Base-by-base conservation (phyloP, 2,329 filamentous ascomycete genomes). In the Mycogone perniciosa region DNA sequence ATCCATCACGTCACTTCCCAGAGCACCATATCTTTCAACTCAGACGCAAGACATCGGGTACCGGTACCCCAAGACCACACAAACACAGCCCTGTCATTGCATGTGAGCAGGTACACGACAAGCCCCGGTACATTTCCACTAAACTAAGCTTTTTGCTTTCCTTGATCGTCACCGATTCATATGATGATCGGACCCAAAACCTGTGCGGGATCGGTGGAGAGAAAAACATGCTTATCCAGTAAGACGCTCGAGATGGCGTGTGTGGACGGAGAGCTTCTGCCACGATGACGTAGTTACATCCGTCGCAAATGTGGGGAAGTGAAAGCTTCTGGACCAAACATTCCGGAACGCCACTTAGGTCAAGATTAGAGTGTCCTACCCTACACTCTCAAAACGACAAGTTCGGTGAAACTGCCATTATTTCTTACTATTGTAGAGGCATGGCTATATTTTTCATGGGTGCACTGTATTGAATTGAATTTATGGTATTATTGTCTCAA, bases 241-340 rank as follows among this genome's bases (percentile, higher is more conserved):
- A n/a, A 34, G 48, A 35, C 13, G 13, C 6, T 35, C 31, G 4
- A 20, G 7, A 29, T 30, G 41, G 10, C 47, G 29, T 33, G 10
- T 42, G 33, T 49, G 40, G 49, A 13, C 34, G 29, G 37, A 13
- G n/a, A 57, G 56, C 56, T 59, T 42, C 54, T 41, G 54, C 56
- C 51, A 56, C 53, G 40, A 54, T 59, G 57, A 58, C 57, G 57
- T 58, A 56, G 48, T 44, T 40, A 39, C 30, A 29, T 13, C 29
- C 42, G 46, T 37, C 29, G n/a, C 10, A 9, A 27, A 48, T 45
- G 50, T 52, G 51, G 51, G 41, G 50, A 31, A 31, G 27, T 1
- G 20, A 27, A 26, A 11, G 27, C 30, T 33, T 6, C 29, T 46
- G 46, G 50, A 52, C 42, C 8, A 31, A 48, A 48, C 27, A 39